These are phyloP conservation scores for Biscogniauxia marginata DNA, from an alignment of 2,329 filamentous ascomycete genomes.

Conservation along the genomic window DNA sequence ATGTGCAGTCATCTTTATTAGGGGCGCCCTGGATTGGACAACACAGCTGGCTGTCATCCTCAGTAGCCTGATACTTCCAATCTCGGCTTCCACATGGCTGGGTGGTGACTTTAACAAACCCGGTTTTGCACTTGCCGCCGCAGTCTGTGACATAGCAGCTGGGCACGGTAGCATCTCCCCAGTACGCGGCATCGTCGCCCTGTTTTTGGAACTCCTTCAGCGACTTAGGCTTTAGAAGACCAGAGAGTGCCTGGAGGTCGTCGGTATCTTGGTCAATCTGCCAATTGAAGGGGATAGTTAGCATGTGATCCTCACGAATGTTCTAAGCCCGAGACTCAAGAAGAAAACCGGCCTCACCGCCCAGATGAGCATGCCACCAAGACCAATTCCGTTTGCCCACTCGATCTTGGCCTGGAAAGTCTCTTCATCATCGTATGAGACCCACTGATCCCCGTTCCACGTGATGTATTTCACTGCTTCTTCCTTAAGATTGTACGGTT, in stretches of 20 bases:
- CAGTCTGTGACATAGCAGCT: conserved; percentile 33
- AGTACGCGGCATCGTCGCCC: conserved; percentile 11
- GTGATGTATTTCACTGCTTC: conserved; percentile 35
- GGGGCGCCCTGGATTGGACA: conserved; percentile 33
- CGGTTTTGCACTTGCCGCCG: conserved; percentile 29
- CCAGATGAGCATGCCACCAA: no score
- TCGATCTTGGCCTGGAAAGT: no score
- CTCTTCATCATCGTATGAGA: conserved; percentile 31
- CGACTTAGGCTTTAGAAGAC: conserved; percentile 10
- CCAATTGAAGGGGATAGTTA: no score
- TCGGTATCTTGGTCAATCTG: conserved; percentile 28
- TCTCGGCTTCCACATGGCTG: conserved; percentile 26
- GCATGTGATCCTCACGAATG: no score
- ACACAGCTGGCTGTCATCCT: conserved; percentile 29
- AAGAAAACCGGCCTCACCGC: no score
- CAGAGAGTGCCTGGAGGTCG: conserved; percentile 18
- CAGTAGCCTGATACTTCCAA: no score
- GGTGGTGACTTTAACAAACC: conserved; percentile 27
- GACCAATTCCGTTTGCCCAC: no score
- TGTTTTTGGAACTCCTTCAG: conserved; percentile 4
- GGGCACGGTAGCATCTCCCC: conserved; percentile 11
- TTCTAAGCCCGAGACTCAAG: no score
- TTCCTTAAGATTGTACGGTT: conserved; percentile 24
- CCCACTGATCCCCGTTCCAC: conserved; percentile 40
- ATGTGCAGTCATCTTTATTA: conserved; percentile 30